A percentile compares a stretch with the other conserved stretches of the same genome.
These are phyloP conservation scores for Cyberlindnera mississippiensis DNA, from an alignment of 805 yeast species.

Conservation along the genomic window DNA sequence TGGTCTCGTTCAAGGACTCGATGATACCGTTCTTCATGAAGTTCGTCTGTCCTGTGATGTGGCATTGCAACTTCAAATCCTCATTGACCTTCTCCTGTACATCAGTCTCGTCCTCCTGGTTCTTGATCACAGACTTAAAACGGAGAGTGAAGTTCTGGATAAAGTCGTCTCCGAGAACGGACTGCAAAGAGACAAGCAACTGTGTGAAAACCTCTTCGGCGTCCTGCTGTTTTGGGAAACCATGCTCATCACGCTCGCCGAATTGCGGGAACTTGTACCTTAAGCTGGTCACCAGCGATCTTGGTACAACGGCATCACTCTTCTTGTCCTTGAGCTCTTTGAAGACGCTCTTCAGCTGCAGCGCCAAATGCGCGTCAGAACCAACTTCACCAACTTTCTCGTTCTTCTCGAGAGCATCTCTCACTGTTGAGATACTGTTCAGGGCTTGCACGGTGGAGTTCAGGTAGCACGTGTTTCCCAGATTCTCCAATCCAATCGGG, in stretches of 20 bases:
- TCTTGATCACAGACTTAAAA: slow-evolving; percentile 59
- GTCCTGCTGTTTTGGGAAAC: slow-evolving; percentile 89
- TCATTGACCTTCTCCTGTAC: slow-evolving; percentile 49
- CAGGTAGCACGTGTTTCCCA: slow-evolving; percentile 94
- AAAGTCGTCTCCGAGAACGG: slow-evolving; percentile 44
- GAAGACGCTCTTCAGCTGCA: slow-evolving; percentile 46
- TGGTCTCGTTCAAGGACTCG: slow-evolving; percentile 66
- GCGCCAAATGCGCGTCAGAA: slow-evolving; percentile 36
- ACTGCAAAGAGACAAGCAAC: slow-evolving; percentile 50
- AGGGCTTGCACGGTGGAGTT: slow-evolving; percentile 88
- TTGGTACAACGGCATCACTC: slow-evolving; percentile 57
- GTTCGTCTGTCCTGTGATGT: slow-evolving; percentile 80
- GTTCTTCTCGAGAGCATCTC: slow-evolving; percentile 55
- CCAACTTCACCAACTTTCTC: slow-evolving; percentile 35
- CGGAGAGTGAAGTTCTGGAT: slow-evolving; percentile 60
- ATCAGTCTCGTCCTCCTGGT: slow-evolving; percentile 51
- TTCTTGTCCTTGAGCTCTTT: slow-evolving; percentile 37
- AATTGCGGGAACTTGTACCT: slow-evolving; percentile 83
- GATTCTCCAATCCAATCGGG: slow-evolving; percentile 90
- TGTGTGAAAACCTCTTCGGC: slow-evolving; percentile 96
- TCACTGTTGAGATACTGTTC: slow-evolving; percentile 70
- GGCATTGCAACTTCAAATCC: slow-evolving; percentile 79
- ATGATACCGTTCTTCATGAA: slow-evolving; percentile 82
- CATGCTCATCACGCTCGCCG: slow-evolving; percentile 68
- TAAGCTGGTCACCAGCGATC: slow-evolving; percentile 57